Evolutionary conservation across 78 protist species (phyloP).

Genomic region (Polysphondylium violaceum): DNA sequence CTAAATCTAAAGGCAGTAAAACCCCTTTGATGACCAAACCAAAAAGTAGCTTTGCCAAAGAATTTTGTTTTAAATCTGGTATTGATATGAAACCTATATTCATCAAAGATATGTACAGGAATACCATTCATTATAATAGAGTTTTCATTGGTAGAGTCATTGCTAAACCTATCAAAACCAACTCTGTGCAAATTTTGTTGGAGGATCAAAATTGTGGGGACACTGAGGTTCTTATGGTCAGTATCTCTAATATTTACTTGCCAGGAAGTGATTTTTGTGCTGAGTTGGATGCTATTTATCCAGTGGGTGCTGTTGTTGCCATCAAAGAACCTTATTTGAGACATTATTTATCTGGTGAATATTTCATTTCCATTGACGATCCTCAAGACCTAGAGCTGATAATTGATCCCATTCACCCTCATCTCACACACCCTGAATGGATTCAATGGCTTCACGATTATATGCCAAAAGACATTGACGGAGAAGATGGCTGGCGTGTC

Average conservation of each 20-base stretch:
- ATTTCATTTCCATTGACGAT: neutral
- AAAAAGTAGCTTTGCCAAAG: neutral
- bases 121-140: slow-evolving; percentile 7
- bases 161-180: neutral
- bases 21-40: neutral
- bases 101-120: neutral
- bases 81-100: neutral
- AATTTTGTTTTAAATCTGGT: neutral
- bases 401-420: slow-evolving; percentile 5
- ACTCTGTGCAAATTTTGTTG: neutral
- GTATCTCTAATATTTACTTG: neutral
- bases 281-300: neutral
- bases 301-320: slow-evolving; percentile 15
- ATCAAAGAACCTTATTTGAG: slow-evolving; percentile 31
- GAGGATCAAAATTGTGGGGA: slow-evolving; percentile 12
- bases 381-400: slow-evolving; percentile 13
- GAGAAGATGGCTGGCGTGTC: slow-evolving; percentile 7
- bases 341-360: neutral
- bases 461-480: slow-evolving; percentile 9
- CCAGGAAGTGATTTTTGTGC: neutral
- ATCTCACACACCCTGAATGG: neutral
- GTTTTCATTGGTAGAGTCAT: slow-evolving; percentile 7
- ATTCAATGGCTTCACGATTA: neutral
- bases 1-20: too few species aligned
- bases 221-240: neutral